Conservation (phyloP, 352 stramenopile species). For the Thraustochytrium sp. region DNA sequence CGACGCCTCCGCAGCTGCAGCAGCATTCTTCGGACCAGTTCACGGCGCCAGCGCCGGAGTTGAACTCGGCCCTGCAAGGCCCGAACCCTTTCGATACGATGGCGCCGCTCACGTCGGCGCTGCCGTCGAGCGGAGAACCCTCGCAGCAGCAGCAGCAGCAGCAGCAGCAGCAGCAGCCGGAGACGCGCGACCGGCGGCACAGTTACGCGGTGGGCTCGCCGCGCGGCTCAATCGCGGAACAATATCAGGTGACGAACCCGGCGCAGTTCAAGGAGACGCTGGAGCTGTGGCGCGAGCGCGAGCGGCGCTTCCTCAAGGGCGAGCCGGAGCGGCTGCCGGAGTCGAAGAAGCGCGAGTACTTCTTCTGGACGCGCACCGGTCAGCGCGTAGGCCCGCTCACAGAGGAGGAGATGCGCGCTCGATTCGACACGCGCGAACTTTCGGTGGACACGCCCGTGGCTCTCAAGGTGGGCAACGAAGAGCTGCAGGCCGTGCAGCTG, state of each 20-base stretch:
- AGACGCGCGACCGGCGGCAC: neutral
- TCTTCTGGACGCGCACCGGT: conserved; percentile 21
- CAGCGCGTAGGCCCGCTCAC: conserved; percentile 13
- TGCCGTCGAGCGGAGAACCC: no score
- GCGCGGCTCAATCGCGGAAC: neutral
- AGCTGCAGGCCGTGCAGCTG: neutral
- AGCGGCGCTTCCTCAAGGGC: conserved; percentile 33
- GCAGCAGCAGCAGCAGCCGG: neutral
- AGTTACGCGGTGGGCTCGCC: conserved; percentile 11
- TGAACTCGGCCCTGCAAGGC: neutral
- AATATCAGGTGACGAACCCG: conserved; percentile 36
- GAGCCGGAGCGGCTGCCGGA: conserved; percentile 14
- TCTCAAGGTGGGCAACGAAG: neutral
- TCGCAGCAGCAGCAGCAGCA: neutral
- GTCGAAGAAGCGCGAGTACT: conserved; percentile 31
- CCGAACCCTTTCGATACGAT: neutral
- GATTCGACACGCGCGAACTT: conserved; percentile 33
- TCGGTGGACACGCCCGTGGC: conserved; percentile 15
- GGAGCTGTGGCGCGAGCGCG: conserved; percentile 36
- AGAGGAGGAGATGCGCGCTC: conserved; percentile 12
- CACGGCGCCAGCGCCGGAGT: neutral
- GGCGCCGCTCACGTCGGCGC: neutral
- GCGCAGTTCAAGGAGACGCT: conserved; percentile 17
- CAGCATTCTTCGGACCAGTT: neutral
- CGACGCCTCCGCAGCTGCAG: neutral